A percentile compares a stretch with the other conserved stretches of the same genome.
These are phyloP conservation scores for Pseudomonodictys pantanalensis DNA, from an alignment of 495 filamentous ascomycete genomes.

Conservation along the genomic window DNA sequence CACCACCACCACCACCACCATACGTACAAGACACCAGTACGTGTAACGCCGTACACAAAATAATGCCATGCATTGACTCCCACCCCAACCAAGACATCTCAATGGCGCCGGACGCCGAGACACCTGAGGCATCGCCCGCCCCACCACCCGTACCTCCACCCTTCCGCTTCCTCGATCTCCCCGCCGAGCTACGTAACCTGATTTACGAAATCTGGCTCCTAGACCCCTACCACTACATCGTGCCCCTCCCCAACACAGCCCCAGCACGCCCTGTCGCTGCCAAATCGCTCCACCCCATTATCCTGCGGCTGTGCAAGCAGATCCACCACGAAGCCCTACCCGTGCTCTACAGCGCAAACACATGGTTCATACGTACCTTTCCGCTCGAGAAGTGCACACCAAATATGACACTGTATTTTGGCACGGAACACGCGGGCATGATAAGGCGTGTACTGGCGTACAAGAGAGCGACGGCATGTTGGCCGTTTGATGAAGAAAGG, in stretches of 20 bases:
- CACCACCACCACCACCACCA: too few species aligned
- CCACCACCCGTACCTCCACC: not conserved
- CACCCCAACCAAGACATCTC: too few species aligned
- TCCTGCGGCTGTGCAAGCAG: not conserved
- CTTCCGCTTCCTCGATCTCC: slow-evolving; percentile 9
- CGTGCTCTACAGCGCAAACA: slow-evolving; percentile 2
- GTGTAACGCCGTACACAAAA: too few species aligned
- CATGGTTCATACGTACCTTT: not conserved
- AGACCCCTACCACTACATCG: not conserved
- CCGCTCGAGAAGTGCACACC: not conserved
- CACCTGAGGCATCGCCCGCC: too few species aligned
- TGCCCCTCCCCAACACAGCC: not conserved
- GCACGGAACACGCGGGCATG: not conserved
- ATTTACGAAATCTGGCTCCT: slow-evolving; percentile 1
- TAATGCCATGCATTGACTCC: too few species aligned
- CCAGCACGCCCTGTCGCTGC: not conserved
- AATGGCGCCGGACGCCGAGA: too few species aligned
- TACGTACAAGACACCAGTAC: too few species aligned
- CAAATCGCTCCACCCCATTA: not conserved
- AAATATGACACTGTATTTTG: not conserved
- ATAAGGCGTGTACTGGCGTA: slow-evolving; percentile 9
- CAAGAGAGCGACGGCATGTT: too few species aligned
- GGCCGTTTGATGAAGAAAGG: too few species aligned
- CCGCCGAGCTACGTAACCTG: slow-evolving; percentile 8
- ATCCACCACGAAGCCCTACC: slow-evolving; percentile 4